Base-by-base conservation (phyloP, 2,329 filamentous ascomycete genomes). In the Sporothrix curviconia region DNA sequence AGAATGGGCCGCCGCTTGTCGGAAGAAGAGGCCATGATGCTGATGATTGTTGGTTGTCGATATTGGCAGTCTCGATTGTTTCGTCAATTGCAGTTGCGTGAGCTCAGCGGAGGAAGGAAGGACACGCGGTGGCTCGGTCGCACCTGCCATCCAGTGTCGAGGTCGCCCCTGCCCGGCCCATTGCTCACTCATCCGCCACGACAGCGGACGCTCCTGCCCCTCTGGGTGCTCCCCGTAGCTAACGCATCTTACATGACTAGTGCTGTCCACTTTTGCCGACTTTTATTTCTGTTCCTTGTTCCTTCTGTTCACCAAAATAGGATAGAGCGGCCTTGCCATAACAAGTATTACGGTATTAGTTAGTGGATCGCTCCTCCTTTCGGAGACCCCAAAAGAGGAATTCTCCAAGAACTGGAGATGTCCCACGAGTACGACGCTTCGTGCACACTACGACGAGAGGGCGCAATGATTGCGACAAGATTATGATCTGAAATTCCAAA, bases 1-100 rank as follows among this genome's bases (percentile, higher is more conserved):
- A 91, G 77, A 60, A 91, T 76, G 65, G 83, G 84, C 66, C 82
- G 81, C 47, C 75, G 78, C 72, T 46, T 49, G 36, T 40, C 56
- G 60, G 30, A 12, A 30, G 17, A 15, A 9, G 42, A 9, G 14
- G 44, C 32, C 36, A 51, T 55, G 22, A n/a, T 43, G 4, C 7
- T 22, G 17, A n/a, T n/a, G 24, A 0, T 15, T 22, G 46, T 8
- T 24, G 28, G n/a, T 24, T 46, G 43, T 2, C 24, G 22, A 25
- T 28, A 28, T 32, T 17, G 43, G 28, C 32, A 24, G 43, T 30
- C 19, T 28, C 9, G 28, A 11, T 28, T 28, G 30, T 14, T 36
- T 9, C 30, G 15, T 7, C 17, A 24, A 17, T 47, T 34, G 46
- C 24, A 6, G 17, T 32, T 49, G 30, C n/a, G n/a, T n/a, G n/a